Evolutionary conservation across 192 early-diverging fungal genomes (phyloP), one percentile per base, ranked within the genome.

Genomic region (Allomyces javanicus): DNA sequence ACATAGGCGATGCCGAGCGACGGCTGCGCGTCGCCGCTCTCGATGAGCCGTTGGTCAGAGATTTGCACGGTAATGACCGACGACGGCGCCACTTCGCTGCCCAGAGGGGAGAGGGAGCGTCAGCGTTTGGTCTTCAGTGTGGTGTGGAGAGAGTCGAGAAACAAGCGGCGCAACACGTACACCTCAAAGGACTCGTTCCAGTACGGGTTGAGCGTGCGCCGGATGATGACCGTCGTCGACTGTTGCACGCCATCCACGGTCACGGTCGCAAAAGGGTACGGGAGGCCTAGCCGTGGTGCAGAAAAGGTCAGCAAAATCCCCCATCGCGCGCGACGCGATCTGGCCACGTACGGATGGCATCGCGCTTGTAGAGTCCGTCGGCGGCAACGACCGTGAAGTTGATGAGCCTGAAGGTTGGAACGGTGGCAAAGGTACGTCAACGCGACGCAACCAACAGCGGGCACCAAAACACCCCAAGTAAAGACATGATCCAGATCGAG

Each of bases 31-130:
- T 72, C 81, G 69, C 83, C 87, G 79, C 84, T 93, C 74, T 94
- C 93, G 74, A 90, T 94, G 70, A 94, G 94, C 72, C 87, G 84
- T 78, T 97, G 93, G 78, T 97, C 95, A 82, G 96, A 97, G 44
- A 97, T 86, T 78, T 97, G 95, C 66, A 94, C 86, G 4, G 92
- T 87, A 64, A 97, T 78, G 19, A 91, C 83, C 70, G 87, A 89
- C 65, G 70, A 76, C 72, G 85, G 86, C 26, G 78, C 81, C 17
- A 88, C 86, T 72, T 81, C 78, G 27, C 87, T 88, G 68, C 33
- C 55, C 33, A 14, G 27, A 14, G 40, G 14, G 61, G 50, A 33
- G 50, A 21, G 21, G 64, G 62, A 62, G 12, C 14, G 65, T 25
- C 14, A 65, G 24, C 1, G 12, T 25, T 23, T 45, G 10, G 33